Percentiles rank a stretch among this genome's conserved stretches.
phyloP scores from a whole-genome alignment of 169 alveolate genomes.

The Babesia bigemina region DNA sequence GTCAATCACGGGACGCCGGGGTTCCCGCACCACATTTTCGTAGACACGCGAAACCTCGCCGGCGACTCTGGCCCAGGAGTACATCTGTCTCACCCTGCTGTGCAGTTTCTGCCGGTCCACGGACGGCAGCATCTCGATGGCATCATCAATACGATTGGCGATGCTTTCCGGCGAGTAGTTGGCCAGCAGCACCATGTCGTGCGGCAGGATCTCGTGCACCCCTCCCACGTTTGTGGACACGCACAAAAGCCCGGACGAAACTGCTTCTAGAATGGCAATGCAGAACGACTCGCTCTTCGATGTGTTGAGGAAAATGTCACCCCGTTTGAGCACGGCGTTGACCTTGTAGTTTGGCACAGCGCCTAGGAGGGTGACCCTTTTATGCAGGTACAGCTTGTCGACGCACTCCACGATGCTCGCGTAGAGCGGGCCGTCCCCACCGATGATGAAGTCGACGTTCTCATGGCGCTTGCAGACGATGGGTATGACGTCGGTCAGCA shows the following conservation, averaged over 20 bases:
- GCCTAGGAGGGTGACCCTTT: conserved; percentile 92
- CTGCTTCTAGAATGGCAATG: conserved; percentile 98
- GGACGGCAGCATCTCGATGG: conserved; percentile 61
- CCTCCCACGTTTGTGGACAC: conserved; percentile 99
- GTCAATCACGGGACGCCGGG: background rate
- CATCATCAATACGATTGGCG: conserved; percentile 71
- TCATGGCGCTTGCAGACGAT: conserved; percentile 92
- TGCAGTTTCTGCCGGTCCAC: conserved; percentile 61
- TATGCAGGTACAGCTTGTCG: conserved; percentile 88
- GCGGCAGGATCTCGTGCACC: conserved; percentile 88
- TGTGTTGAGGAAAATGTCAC: conserved; percentile 97
- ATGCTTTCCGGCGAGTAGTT: conserved; percentile 70
- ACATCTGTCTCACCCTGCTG: conserved; percentile 70
- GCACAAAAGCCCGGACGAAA: conserved; percentile 96
- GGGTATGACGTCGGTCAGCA: conserved; percentile 95
- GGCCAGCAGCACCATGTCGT: conserved; percentile 75
- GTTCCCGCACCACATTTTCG: background rate
- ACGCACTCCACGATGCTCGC: conserved; percentile 91
- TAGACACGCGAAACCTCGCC: conserved; percentile 33
- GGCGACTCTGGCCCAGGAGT: conserved; percentile 78
- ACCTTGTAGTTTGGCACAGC: conserved; percentile 91
- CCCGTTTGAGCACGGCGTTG: conserved; percentile 91
- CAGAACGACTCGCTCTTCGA: conserved; percentile 99
- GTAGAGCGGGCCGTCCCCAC: conserved; percentile 98
- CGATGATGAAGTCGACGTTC: conserved; percentile 83